Conservation (phyloP, 2,329 filamentous ascomycete species). For the Aspergillus alliaceus region DNA sequence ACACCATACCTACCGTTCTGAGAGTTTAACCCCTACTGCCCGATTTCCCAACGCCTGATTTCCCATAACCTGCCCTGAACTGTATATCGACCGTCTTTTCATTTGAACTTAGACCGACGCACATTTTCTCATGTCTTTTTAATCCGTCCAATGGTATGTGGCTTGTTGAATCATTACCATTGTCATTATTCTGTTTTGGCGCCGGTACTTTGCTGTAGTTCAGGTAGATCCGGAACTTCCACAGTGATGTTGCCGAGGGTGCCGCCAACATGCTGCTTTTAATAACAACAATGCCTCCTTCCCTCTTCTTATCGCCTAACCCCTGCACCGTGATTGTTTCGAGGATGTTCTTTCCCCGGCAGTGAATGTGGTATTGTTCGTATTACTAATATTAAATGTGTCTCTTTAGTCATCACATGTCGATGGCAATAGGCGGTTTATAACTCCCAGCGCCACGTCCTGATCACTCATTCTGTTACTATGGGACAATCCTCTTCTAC, state of each 20-base stretch:
- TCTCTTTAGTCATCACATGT: constrained; percentile 24
- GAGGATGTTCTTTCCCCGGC: neutral
- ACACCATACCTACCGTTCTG: neutral
- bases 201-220: neutral
- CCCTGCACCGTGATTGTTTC: neutral
- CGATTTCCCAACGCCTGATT: too few species aligned
- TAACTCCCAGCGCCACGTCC: constrained; percentile 24
- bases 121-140: neutral
- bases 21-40: neutral
- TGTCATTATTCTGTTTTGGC: neutral
- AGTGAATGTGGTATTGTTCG: constrained; percentile 1
- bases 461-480: constrained; percentile 28
- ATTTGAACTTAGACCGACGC: neutral
- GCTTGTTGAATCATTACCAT: neutral
- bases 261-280: constrained; percentile 7
- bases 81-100: neutral
- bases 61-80: neutral
- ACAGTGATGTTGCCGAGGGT: constrained; percentile 4
- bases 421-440: constrained; percentile 31
- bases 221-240: neutral
- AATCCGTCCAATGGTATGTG: constrained; percentile 20
- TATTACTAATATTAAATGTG: constrained; percentile 20
- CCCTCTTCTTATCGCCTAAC: neutral
- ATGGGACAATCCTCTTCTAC: constrained; percentile 47
- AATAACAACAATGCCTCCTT: neutral